Evolutionary conservation across 176 grass and related monocot genomes (phyloP).

Genomic region (Bolboschoenus planiculmis): DNA sequence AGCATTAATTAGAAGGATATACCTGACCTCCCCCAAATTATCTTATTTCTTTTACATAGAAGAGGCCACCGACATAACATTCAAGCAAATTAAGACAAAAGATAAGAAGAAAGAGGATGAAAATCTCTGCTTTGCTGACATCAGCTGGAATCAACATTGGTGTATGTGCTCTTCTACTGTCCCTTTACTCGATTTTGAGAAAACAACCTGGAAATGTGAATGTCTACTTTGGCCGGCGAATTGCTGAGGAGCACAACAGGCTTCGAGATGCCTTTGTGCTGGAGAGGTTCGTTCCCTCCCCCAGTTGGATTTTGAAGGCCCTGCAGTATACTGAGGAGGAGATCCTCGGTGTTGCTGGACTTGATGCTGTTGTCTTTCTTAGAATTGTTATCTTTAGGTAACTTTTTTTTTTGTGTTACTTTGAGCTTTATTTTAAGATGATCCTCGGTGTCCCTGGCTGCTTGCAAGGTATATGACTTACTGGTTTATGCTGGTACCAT

Average conservation of each 20-base stretch:
- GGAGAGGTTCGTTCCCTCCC: slow-evolving; percentile 78
- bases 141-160: slow-evolving; percentile 94
- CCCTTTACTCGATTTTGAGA: slow-evolving; percentile 75
- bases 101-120: slow-evolving; percentile 46
- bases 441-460: background rate
- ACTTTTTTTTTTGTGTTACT: background rate
- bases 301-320: slow-evolving; percentile 81
- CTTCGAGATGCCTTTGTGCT: slow-evolving; percentile 55
- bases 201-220: slow-evolving; percentile 81
- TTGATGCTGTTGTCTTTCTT: slow-evolving; percentile 92
- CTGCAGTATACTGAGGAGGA: slow-evolving; percentile 76
- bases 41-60: background rate
- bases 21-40: background rate
- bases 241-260: slow-evolving; percentile 51
- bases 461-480: background rate
- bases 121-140: slow-evolving; percentile 64
- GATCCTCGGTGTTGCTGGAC: slow-evolving; percentile 52
- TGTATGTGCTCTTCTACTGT: slow-evolving; percentile 55
- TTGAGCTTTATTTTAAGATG: background rate
- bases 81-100: background rate
- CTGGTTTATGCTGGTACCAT: background rate
- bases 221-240: slow-evolving; percentile 81
- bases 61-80: background rate
- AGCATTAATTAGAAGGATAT: background rate
- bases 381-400: slow-evolving; percentile 85